Conservation (phyloP, 2,329 filamentous ascomycete species). For the Fusarium sp. region DNA sequence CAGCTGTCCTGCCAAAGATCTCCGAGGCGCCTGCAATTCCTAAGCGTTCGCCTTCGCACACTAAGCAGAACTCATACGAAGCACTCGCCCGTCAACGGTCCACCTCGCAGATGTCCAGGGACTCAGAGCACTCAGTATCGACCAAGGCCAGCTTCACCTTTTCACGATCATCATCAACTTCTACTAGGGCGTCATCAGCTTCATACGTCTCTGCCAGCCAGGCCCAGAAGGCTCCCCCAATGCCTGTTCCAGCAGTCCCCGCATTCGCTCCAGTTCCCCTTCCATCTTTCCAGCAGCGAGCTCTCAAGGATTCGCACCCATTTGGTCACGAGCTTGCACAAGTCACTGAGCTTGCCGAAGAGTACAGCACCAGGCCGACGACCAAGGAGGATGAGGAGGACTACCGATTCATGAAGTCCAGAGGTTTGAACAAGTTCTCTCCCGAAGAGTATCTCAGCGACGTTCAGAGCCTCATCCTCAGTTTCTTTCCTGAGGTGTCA, state of each 20-base stretch:
- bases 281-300: conserved; percentile 48
- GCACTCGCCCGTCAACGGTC: conserved; percentile 73
- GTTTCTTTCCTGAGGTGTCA: conserved; percentile 60
- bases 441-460: conserved; percentile 86
- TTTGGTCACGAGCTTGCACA: conserved; percentile 92
- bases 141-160: conserved; percentile 65
- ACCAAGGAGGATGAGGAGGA: conserved; percentile 71
- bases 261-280: conserved; percentile 43
- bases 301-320: conserved; percentile 65
- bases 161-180: conserved; percentile 65
- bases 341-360: conserved; percentile 91
- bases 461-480: conserved; percentile 73
- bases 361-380: conserved; percentile 73
- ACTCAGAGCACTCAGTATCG: conserved; percentile 61
- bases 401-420: conserved; percentile 70
- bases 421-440: conserved; percentile 75
- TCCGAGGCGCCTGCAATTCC: conserved; percentile 67
- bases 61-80: conserved; percentile 82
- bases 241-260: conserved; percentile 42
- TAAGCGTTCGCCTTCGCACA: conserved; percentile 82
- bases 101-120: conserved; percentile 64
- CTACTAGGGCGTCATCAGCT: conserved; percentile 59
- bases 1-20: conserved; percentile 47
- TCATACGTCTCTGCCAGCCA: conserved; percentile 49
- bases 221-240: conserved; percentile 41